Base-by-base conservation (phyloP, 2,329 filamentous ascomycete genomes). In the Aspergillus hiratsukae region DNA sequence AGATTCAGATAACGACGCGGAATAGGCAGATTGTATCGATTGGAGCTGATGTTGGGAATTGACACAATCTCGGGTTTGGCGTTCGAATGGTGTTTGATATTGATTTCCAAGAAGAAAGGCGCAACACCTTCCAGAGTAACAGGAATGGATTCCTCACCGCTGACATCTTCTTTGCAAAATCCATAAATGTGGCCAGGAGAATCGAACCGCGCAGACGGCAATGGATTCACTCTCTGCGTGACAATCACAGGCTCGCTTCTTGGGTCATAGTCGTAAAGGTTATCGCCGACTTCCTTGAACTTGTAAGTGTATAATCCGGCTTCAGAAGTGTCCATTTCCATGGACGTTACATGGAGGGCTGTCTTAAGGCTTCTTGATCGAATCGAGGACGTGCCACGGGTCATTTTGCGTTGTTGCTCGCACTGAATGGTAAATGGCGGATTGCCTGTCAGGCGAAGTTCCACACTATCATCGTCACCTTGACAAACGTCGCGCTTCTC, bases 141-240 rank as follows among this genome's bases (percentile, higher is more conserved):
- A 0, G 93, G 92, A 54, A 99, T 96, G 43, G 84, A 86, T 68
- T 99, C 92, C 66, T 95, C 90, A 31, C 87, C 85, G 53, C 85
- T 85, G 51, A 88, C 83, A 66, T 96, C 90, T 56, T 91, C 87
- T 71, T 91, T 88, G 76, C 94, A 99, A 75, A 93, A 96, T 71
- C 94, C 96, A 80, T 97, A 97, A 0, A 90, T 92, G 72, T 94
- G 94, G 17, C 92, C 92, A 3, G 92, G 90, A 63, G 90, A 90
- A 57, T 83, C 81, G 69, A 99, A 99, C 4, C 83, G 81, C 3
- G 92, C 94, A 2, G 87, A 85, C 1, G 94, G 94, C 57, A 88
- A 89, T 14, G 90, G 82, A 67, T 96, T 88, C 51, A 99, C 91
- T 25, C 82, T 87, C 72, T 99, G 94, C 64, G 88, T 85, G 31